Conservation (phyloP, 768 basidiomycete genomes). For the Leccinum rimulosum region DNA sequence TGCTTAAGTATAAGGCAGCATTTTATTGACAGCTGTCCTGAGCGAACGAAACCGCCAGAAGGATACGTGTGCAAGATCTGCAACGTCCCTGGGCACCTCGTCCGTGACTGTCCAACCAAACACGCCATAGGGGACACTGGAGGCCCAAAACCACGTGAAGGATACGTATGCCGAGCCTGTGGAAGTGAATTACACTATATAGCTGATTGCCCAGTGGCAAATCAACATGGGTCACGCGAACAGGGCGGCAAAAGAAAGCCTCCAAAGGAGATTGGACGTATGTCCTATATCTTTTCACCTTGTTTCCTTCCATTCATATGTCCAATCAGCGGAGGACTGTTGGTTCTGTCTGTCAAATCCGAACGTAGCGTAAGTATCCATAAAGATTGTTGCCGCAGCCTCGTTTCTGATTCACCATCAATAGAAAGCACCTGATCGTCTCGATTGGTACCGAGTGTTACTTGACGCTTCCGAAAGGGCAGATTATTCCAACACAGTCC, state of each 20-base stretch:
- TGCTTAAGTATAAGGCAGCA: slow-evolving; percentile 46
- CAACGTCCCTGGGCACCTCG: slow-evolving; percentile 79
- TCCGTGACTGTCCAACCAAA: slow-evolving; percentile 85
- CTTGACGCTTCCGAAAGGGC: slow-evolving; percentile 93
- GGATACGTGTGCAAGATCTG: slow-evolving; percentile 89
- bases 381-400: not conserved
- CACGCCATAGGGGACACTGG: slow-evolving; percentile 80
- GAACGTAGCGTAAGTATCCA: slow-evolving; percentile 65
- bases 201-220: slow-evolving; percentile 79
- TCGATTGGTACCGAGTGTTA: slow-evolving; percentile 94
- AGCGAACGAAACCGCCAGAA: slow-evolving; percentile 73
- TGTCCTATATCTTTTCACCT: slow-evolving; percentile 30
- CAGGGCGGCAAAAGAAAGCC: slow-evolving; percentile 44
- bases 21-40: slow-evolving; percentile 73
- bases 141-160: slow-evolving; percentile 75
- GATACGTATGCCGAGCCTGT: slow-evolving; percentile 91
- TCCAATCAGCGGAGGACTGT: slow-evolving; percentile 75
- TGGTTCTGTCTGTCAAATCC: slow-evolving; percentile 99
- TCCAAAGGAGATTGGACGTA: slow-evolving; percentile 79
- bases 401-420: slow-evolving; percentile 5
- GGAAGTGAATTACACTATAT: slow-evolving; percentile 84
- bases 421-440: slow-evolving; percentile 92
- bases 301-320: slow-evolving; percentile 1
- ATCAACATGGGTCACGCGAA: slow-evolving; percentile 40
- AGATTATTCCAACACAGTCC: slow-evolving; percentile 81